Evolutionary conservation across 495 filamentous ascomycete species (phyloP).

Genomic region (Lindgomyces ingoldianus): DNA sequence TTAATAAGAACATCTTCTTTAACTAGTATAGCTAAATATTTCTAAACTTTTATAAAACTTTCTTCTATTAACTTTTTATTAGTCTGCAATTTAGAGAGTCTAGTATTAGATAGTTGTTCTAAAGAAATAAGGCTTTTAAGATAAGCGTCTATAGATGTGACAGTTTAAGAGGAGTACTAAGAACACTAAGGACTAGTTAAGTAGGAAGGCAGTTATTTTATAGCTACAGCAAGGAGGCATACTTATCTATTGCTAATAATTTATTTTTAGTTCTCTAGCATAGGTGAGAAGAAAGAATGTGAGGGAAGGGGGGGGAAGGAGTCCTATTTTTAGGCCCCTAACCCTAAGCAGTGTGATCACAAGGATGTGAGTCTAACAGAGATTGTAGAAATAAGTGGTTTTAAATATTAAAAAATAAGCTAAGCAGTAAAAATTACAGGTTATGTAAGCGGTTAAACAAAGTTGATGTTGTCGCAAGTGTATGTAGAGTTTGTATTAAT

Average conservation of each 20-base stretch:
- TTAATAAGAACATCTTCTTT: neutral
- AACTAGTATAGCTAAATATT: neutral
- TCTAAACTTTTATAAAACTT: neutral
- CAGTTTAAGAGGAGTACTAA: neutral
- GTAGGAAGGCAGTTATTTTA: slow-evolving; percentile 7
- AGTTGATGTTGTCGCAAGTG: neutral
- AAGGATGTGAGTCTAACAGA: neutral
- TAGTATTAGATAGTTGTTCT: slow-evolving; percentile 6
- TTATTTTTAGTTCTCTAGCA: slow-evolving; percentile 5
- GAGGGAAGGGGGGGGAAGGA: slow-evolving; percentile 6
- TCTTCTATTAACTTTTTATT: neutral
- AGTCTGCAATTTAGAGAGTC: neutral
- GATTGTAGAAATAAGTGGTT: neutral
- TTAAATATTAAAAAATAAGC: neutral
- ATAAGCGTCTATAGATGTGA: slow-evolving; percentile 2
- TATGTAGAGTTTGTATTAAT: neutral
- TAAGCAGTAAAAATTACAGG: neutral
- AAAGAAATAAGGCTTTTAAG: slow-evolving; percentile 6
- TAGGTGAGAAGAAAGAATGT: neutral
- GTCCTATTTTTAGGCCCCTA: neutral
- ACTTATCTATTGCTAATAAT: slow-evolving; percentile 8
- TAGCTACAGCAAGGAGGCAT: neutral
- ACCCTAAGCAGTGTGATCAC: neutral
- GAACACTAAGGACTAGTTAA: neutral
- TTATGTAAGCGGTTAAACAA: neutral